A percentile compares a stretch with the other conserved stretches of the same genome.
phyloP scores from a whole-genome alignment of 2,329 filamentous ascomycete species.

The Botrytis sinoallii region DNA sequence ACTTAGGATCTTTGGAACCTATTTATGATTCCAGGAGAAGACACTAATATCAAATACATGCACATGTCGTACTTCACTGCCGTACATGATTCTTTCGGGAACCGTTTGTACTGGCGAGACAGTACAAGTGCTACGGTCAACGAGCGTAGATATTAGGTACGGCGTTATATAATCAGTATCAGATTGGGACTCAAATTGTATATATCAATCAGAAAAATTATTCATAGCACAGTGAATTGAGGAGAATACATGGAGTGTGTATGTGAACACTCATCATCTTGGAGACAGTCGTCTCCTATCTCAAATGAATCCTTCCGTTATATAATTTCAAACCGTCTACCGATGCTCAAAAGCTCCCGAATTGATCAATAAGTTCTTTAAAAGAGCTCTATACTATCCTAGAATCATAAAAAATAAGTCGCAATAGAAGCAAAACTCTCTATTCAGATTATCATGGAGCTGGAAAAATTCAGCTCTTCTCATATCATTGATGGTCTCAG shows the following conservation, averaged over 20 bases:
- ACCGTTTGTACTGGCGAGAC: background rate
- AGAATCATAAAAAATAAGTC: too few species aligned
- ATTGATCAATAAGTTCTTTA: too few species aligned
- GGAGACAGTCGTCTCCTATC: background rate
- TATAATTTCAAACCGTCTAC: too few species aligned
- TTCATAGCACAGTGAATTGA: background rate
- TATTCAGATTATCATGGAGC: too few species aligned
- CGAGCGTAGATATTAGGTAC: background rate
- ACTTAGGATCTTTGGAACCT: too few species aligned
- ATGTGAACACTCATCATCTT: background rate
- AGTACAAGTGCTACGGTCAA: fast-evolving
- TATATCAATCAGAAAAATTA: background rate
- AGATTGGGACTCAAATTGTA: fast-evolving
- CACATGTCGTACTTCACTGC: background rate
- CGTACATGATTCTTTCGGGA: background rate
- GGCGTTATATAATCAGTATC: background rate
- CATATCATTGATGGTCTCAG: too few species aligned
- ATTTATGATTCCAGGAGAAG: background rate
- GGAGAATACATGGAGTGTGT: background rate
- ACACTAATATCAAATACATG: background rate
- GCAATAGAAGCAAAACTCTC: too few species aligned
- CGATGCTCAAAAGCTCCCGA: too few species aligned
- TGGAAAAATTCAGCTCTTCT: too few species aligned
- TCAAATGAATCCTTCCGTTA: too few species aligned
- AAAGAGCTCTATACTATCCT: too few species aligned